These are phyloP conservation scores for Ceratocystis cacaofunesta DNA, from an alignment of 2,329 filamentous ascomycete genomes.

Conservation along the genomic window DNA sequence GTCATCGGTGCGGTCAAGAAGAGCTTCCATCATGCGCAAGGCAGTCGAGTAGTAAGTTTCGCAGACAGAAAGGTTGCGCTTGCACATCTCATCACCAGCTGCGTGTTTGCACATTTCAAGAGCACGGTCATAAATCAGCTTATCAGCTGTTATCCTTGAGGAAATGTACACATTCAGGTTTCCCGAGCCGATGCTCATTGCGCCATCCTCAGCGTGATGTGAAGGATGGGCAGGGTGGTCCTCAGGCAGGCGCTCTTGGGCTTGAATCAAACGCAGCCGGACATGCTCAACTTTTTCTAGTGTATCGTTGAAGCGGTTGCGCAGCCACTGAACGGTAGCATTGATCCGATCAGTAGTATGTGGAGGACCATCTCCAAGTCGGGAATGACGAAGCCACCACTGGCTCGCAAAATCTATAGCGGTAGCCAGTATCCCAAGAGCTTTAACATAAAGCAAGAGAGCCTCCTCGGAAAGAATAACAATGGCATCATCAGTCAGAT, in stretches of 20 bases:
- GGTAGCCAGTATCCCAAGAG: slow-evolving; percentile 73
- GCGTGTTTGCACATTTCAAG: slow-evolving; percentile 92
- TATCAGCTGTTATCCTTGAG: slow-evolving; percentile 83
- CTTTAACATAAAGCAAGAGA: slow-evolving; percentile 89
- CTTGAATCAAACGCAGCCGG: slow-evolving; percentile 72
- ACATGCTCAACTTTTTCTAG: slow-evolving; percentile 92
- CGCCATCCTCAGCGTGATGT: slow-evolving; percentile 49
- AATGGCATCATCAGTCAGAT: slow-evolving; percentile 71
- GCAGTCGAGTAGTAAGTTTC: slow-evolving; percentile 89
- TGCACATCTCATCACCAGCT: slow-evolving; percentile 89
- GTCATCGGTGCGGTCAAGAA: slow-evolving; percentile 65
- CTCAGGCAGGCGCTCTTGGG: slow-evolving; percentile 66
- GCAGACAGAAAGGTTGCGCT: slow-evolving; percentile 73
- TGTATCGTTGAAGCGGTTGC: slow-evolving; percentile 88
- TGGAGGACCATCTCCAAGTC: slow-evolving; percentile 40
- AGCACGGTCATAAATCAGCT: slow-evolving; percentile 93
- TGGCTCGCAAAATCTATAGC: slow-evolving; percentile 88
- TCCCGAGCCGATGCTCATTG: slow-evolving; percentile 44
- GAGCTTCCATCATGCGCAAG: slow-evolving; percentile 86
- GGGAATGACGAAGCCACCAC: slow-evolving; percentile 76
- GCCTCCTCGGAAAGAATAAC: slow-evolving; percentile 86
- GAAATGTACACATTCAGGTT: slow-evolving; percentile 71
- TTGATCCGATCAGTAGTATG: slow-evolving; percentile 61
- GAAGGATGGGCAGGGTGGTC: slow-evolving; percentile 77
- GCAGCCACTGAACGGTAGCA: slow-evolving; percentile 88